Evolutionary conservation across 331 rosid genomes (phyloP), one percentile per base, ranked within the genome.

Genomic region (Telfairia occidentalis): DNA sequence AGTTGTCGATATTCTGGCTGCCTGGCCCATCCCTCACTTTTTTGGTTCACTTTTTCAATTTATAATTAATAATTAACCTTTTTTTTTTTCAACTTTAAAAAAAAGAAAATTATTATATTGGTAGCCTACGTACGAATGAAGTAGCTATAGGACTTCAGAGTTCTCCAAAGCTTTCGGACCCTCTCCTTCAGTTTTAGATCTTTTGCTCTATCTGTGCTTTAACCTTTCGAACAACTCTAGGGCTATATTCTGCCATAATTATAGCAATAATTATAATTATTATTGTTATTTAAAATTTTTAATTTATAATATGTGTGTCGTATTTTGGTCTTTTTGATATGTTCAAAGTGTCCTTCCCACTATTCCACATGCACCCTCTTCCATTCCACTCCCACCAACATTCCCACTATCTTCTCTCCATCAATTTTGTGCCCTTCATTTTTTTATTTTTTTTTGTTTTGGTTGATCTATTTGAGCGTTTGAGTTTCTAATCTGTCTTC

Each of bases 1-100:
- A 70, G 69, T 84, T 84, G 84, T 58, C 79, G 32, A 65, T 84
- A 84, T 84, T 81, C 87, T 48, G 63, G 40, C 66, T 81, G 81
- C 65, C 81, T 57, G 75, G 57, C 74, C 76, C 83, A 58, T 49
- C 35, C 11, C 18, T 63, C 42, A 63, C 71, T 29, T 63, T 63
- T 30, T 60, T 60, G 9, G 8, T n/a, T 16, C 57, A 13, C 57
- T 69, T 26, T 24, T 69, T 26, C 23, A 69, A 69, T 42, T 40
- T 10, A 42, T 58, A 60, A 60, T n/a, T n/a, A n/a, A n/a, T n/a
- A n/a, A n/a, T n/a, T n/a, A n/a, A n/a, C n/a, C n/a, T n/a, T n/a
- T n/a, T n/a, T n/a, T n/a, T n/a, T n/a, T n/a, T n/a, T n/a, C n/a
- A n/a, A n/a, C n/a, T n/a, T n/a, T n/a, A n/a, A n/a, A n/a, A n/a